Base-by-base conservation (phyloP, 768 basidiomycete genomes). In the Mycena galericulata region DNA sequence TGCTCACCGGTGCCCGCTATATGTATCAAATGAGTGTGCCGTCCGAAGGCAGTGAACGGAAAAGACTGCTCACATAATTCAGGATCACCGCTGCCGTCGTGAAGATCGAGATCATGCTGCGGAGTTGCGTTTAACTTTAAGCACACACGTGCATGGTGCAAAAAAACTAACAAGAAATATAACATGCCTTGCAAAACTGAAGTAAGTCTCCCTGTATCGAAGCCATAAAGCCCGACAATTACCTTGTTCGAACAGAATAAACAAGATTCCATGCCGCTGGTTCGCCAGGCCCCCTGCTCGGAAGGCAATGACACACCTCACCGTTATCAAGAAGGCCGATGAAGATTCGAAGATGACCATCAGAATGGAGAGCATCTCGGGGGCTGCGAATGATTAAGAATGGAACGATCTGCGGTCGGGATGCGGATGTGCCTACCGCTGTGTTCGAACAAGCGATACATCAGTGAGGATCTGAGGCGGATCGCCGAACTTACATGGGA, bases 211-310 rank as follows among this genome's bases (percentile, higher is more conserved):
- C 18, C 18, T 22, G 22, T 8, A 24, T 18, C 45, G 20, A 4
- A 46, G 11, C 3, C 15, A 15, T 7, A 46, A 24, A 45, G 17
- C 12, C 3, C 26, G 24, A 18, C 36, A 26, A 51, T 18, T n/a
- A 76, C 77, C 77, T 72, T 79, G 77, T 32, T 79, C 75, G 12
- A 78, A 73, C 11, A 78, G 40, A 14, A 79, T 46, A 45, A 73
- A 74, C 47, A 75, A 55, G 18, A 79, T 57, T 0, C 75, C 70
- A 12, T 70, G 65, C 12, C 69, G 73, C 24, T 73, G 70, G 3
- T 62, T 41, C 15, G 49, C 27, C 26, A 57, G 22, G 36, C 61
- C 71, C 18, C 67, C 67, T 1, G 70, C 68, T 41, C 63, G 64
- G 65, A 79, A 60, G 3, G 76, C 72, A 68, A 76, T 71, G 4